phyloP scores from a whole-genome alignment of 129 eudicot species.

The Gnaphalium uliginosum region DNA sequence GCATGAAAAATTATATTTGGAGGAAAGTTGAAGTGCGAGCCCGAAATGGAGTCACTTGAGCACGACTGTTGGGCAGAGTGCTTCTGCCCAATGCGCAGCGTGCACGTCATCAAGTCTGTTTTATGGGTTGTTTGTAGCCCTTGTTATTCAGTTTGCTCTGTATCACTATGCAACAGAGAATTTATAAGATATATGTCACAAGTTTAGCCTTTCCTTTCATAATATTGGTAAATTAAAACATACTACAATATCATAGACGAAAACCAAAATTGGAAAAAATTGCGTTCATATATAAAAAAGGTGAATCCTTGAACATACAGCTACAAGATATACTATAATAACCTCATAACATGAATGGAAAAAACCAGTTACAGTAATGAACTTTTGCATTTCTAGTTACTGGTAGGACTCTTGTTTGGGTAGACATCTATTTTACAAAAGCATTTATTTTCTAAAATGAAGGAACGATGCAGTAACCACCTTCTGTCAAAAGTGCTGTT shows the following conservation, averaged over 20 bases:
- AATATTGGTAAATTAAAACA: background rate
- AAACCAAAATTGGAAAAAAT: constrained; percentile 15
- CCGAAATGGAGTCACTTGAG: background rate
- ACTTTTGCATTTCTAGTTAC: constrained; percentile 30
- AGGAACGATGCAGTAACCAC: constrained; percentile 67
- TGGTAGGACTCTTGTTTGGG: background rate
- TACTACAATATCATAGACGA: background rate
- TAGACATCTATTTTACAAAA: constrained; percentile 1
- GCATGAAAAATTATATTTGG: background rate
- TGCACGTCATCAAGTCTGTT: background rate
- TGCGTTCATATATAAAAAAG: constrained; percentile 21
- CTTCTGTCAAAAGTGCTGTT: constrained; percentile 45
- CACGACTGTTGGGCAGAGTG: background rate
- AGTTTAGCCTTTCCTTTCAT: background rate
- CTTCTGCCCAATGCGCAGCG: background rate
- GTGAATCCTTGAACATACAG: constrained; percentile 27
- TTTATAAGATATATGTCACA: background rate
- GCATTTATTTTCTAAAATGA: constrained; percentile 42
- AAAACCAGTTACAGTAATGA: constrained; percentile 37
- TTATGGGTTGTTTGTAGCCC: background rate
- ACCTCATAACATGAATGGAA: constrained; percentile 17
- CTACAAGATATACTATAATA: constrained; percentile 34
- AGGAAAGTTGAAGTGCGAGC: background rate
- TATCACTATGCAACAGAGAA: background rate
- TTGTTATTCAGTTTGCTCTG: background rate